A percentile compares a stretch with the other conserved stretches of the same genome.
These are phyloP conservation scores for Avicennia marina DNA, from an alignment of 257 asterid species.

Conservation along the genomic window DNA sequence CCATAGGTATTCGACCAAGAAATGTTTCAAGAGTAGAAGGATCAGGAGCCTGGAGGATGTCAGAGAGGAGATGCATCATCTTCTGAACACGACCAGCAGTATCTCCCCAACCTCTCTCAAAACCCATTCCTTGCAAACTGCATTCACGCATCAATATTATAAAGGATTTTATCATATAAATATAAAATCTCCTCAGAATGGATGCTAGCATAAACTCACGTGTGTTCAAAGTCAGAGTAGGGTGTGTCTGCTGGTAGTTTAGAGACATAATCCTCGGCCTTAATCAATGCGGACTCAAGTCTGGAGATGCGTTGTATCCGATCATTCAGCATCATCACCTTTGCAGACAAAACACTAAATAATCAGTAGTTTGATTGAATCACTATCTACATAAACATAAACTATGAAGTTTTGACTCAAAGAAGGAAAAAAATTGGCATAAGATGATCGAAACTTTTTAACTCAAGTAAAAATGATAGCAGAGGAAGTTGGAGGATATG, in stretches of 20 bases:
- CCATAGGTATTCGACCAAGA: slow-evolving; percentile 96
- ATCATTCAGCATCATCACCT: slow-evolving; percentile 90
- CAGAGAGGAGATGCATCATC: slow-evolving; percentile 88
- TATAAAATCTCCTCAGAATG: too few species aligned
- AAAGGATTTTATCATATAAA: too few species aligned
- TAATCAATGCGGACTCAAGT: slow-evolving; percentile 68
- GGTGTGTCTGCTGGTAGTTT: slow-evolving; percentile 62
- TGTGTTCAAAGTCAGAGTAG: slow-evolving; percentile 73
- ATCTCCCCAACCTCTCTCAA: slow-evolving; percentile 99
- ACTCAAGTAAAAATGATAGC: not conserved
- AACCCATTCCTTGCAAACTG: slow-evolving; percentile 96
- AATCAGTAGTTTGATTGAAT: slow-evolving; percentile 5
- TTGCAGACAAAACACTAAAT: slow-evolving; percentile 11
- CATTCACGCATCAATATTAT: too few species aligned
- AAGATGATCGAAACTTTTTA: not conserved
- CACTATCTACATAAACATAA: not conserved
- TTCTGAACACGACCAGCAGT: slow-evolving; percentile 65
- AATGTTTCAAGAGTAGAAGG: slow-evolving; percentile 78
- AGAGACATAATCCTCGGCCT: slow-evolving; percentile 77
- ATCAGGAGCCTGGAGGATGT: slow-evolving; percentile 95
- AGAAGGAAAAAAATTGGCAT: not conserved
- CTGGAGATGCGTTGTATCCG: slow-evolving; percentile 69
- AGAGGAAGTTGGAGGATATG: not conserved
- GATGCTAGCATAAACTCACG: too few species aligned
- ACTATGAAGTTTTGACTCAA: not conserved